Conservation (phyloP, 352 stramenopile species). For the Phytophthora palmivora region DNA sequence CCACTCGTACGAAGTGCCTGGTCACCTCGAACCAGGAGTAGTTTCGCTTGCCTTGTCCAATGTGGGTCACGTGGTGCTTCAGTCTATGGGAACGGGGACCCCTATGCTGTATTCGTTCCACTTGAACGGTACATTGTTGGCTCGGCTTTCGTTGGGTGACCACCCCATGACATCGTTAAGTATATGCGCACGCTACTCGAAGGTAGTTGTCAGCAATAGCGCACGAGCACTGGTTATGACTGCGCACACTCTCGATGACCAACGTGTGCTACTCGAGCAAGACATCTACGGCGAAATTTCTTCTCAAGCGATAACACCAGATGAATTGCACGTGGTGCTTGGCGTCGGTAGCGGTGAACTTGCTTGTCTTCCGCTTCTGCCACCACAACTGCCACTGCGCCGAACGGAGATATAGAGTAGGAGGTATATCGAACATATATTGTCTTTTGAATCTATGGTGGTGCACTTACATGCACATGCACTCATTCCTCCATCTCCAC, state of each 20-base stretch:
- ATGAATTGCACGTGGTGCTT: constrained; percentile 81
- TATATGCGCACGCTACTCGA: constrained; percentile 70
- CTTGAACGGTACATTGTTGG: constrained; percentile 72
- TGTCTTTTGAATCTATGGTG: constrained; percentile 56
- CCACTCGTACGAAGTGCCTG: constrained; percentile 56
- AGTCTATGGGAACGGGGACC: constrained; percentile 65
- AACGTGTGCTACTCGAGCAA: constrained; percentile 63
- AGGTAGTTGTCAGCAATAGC: constrained; percentile 74
- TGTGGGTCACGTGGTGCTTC: constrained; percentile 74
- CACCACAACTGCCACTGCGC: constrained; percentile 11
- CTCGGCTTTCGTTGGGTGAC: constrained; percentile 41
- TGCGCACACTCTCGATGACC: constrained; percentile 53
- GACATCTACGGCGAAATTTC: constrained; percentile 56
- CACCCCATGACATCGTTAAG: constrained; percentile 57
- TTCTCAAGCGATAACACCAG: constrained; percentile 67
- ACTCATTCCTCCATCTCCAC: constrained; percentile 86
- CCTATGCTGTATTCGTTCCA: constrained; percentile 77
- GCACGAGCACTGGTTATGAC: constrained; percentile 52
- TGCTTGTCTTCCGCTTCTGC: constrained; percentile 58
- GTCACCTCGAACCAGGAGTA: constrained; percentile 51
- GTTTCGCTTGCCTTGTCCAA: constrained; percentile 67
- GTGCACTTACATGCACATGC: constrained; percentile 18
- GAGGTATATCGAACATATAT: constrained; percentile 50
- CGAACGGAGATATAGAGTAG: constrained; percentile 34
- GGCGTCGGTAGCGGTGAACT: constrained; percentile 63